Percentiles rank a stretch among this genome's conserved stretches.
Evolutionary conservation across 805 yeast genomes (phyloP).

Genomic region (Yamadazyma sp.): DNA sequence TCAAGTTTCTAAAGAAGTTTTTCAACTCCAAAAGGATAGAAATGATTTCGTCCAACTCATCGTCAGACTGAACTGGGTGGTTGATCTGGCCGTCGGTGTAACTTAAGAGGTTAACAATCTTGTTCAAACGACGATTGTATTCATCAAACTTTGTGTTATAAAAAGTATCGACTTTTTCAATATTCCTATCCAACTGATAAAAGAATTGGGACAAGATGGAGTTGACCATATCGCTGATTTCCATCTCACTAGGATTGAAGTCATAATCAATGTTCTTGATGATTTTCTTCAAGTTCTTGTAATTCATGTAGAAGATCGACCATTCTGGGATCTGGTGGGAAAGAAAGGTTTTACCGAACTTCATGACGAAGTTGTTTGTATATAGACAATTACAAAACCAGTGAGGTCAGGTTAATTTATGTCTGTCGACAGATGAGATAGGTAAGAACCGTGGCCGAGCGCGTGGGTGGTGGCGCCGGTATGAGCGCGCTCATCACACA

Average conservation of each 20-base stretch:
- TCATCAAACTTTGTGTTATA: conserved; percentile 72
- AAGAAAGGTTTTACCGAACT: conserved; percentile 75
- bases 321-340: conserved; percentile 95
- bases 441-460: conserved; percentile 1
- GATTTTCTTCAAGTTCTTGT: conserved; percentile 77
- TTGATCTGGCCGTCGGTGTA: conserved; percentile 23
- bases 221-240: conserved; percentile 36
- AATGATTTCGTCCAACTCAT: conserved; percentile 42
- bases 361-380: no score
- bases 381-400: neutral
- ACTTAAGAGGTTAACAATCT: conserved; percentile 38
- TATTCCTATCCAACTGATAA: conserved; percentile 73
- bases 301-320: conserved; percentile 79
- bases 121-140: conserved; percentile 66
- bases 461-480: neutral
- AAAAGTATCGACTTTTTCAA: conserved; percentile 78
- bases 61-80: conserved; percentile 36
- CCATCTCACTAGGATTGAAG: conserved; percentile 31
- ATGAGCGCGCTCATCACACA: neutral
- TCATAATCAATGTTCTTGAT: conserved; percentile 61
- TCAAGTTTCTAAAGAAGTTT: conserved; percentile 73
- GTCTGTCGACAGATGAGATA: conserved; percentile 1
- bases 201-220: conserved; percentile 64
- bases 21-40: conserved; percentile 71
- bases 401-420: no score